Evolutionary conservation across 768 basidiomycete species (phyloP).

Genomic region (Termitomyces sp.): DNA sequence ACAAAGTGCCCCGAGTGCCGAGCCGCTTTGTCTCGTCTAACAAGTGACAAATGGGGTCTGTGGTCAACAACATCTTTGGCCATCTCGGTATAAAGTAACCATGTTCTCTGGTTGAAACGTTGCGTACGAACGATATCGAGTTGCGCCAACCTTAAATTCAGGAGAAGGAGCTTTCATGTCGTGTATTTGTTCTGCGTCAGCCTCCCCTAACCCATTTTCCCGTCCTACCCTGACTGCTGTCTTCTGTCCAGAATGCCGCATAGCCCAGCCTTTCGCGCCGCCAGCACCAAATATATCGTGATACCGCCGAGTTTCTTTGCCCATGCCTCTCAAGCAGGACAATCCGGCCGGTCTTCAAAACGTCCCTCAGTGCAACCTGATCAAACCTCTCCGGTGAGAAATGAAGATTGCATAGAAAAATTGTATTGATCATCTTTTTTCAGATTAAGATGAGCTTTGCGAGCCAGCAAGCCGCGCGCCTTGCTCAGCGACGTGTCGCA

Average conservation of each 20-base stretch:
- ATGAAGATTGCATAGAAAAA: not conserved
- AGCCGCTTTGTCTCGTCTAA: not conserved
- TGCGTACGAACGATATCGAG: not conserved
- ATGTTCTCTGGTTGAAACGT: not conserved
- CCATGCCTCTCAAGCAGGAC: not conserved
- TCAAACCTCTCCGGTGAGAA: not conserved
- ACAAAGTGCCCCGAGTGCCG: not conserved
- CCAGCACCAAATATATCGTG: not conserved
- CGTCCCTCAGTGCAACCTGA: not conserved
- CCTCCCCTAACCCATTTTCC: not conserved
- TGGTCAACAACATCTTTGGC: not conserved
- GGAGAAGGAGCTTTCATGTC: not conserved
- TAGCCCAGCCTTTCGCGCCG: not conserved
- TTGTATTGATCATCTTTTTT: not conserved
- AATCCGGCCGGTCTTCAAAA: not conserved
- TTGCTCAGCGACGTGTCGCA: not conserved
- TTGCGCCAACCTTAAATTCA: not conserved
- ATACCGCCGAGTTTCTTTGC: constrained; percentile 2
- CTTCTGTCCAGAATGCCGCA: not conserved
- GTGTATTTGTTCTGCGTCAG: not conserved
- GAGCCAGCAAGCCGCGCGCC: constrained; percentile 1
- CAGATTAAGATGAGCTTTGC: not conserved
- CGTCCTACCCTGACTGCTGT: not conserved
- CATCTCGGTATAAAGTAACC: not conserved
- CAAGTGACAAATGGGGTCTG: not conserved